Base-by-base conservation (phyloP, 208 protist species). In the Wallacemonas sp. region DNA sequence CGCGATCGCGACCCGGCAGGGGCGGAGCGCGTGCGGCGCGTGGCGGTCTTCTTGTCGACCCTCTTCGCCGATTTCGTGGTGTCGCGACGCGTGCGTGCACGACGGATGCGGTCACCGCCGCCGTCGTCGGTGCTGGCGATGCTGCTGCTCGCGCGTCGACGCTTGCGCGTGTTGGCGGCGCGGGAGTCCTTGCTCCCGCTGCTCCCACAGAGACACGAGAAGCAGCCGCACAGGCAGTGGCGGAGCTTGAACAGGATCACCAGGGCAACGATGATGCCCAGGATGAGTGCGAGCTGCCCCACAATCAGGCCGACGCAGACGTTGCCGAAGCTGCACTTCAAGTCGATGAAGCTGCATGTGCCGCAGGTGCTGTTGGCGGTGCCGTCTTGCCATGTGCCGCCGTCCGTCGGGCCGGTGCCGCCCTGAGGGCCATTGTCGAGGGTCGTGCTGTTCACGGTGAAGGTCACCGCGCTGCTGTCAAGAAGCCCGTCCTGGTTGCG, bases 211-310 rank as follows among this genome's bases (percentile, higher is more conserved):
- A 48, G 31, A 23, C 48, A 55, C 3, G 48, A 26, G 11, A 59
- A 23, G 32, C 52, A 59, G 52, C 52, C 36, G 52, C 52, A 59
- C 4, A 59, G n/a, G 52, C 32, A 59, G 52, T n/a, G 52, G 11
- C 52, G 52, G 12, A 59, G n/a, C 52, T 39, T 59, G 31, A 59
- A n/a, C 5, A 59, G 3, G 12, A 59, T 5, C 3, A 39, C 3
- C 25, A 59, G 32, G 4, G 31, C 52, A 4, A n/a, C 52, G 18
- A 59, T 3, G 20, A 59, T 59, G 52, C n/a, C 52, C 10, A 59
- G 52, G 31, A 59, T 33, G 8, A 25, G 4, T 3, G 52, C 52
- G 14, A 59, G 52, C 52, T 59, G 52, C 14, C 52, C 52, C 7
- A 42, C 52, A 7, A 59, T 59, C 31, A 59, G 8, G 26, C 36